A percentile compares a stretch with the other conserved stretches of the same genome.
phyloP scores from a whole-genome alignment of 768 basidiomycete species.

The Lactifluus hygrophoroides region DNA sequence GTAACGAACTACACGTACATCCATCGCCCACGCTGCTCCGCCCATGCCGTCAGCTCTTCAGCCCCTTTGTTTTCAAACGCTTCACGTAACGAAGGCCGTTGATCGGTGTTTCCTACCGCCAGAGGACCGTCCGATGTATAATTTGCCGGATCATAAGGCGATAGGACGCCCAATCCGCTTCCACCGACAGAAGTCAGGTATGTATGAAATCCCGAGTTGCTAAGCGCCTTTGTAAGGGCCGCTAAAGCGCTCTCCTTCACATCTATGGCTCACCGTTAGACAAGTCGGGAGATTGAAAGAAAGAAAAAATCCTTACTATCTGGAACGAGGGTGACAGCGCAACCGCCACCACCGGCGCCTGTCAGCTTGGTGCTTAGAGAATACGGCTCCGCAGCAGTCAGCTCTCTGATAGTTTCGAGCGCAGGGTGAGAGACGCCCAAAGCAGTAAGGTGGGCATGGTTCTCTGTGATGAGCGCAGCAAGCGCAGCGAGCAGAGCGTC shows the following conservation, averaged over 20 bases:
- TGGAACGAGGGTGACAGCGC: conserved; percentile 90
- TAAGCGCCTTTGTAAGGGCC: conserved; percentile 51
- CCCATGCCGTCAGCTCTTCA: conserved; percentile 31
- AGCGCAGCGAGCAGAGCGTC: conserved; percentile 54
- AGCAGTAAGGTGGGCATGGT: conserved; percentile 75
- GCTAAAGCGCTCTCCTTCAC: conserved; percentile 53
- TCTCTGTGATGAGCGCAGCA: conserved; percentile 80
- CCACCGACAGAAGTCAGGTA: conserved; percentile 94
- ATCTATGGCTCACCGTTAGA: conserved; percentile 37
- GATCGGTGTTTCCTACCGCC: conserved; percentile 23
- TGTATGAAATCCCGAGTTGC: conserved; percentile 59
- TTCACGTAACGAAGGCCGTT: conserved; percentile 16
- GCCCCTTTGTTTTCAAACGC: conserved; percentile 25
- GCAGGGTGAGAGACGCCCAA: conserved; percentile 89
- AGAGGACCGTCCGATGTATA: conserved; percentile 15
- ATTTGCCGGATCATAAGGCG: conserved; percentile 36
- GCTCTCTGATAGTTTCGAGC: conserved; percentile 72
- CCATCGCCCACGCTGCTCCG: conserved; percentile 32
- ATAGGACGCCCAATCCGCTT: conserved; percentile 81
- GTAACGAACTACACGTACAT: conserved; percentile 28
- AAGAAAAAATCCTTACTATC: conserved; percentile 52
- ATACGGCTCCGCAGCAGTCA: conserved; percentile 55
- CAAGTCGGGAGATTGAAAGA: neutral
- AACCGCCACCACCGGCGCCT: conserved; percentile 98
- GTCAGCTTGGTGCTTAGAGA: conserved; percentile 87